Percentiles rank a stretch among this genome's conserved stretches.
These are phyloP conservation scores for Heterobasidion occidentale DNA, from an alignment of 1,284 basidiomycete species.

Conservation along the genomic window DNA sequence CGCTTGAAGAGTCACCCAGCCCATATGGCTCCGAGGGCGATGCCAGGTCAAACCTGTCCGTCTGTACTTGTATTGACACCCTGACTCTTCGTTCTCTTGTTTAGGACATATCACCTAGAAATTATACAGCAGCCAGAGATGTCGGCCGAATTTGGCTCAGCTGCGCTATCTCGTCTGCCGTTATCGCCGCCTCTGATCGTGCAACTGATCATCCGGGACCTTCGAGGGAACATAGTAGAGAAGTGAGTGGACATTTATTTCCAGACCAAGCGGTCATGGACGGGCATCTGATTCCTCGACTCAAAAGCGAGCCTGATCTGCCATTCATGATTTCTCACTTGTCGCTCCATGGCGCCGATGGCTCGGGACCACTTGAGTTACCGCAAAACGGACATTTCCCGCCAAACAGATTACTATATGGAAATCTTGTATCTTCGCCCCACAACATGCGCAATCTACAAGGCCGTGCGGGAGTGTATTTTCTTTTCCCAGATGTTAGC, in stretches of 20 bases:
- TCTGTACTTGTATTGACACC: background rate
- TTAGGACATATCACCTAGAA: constrained; percentile 65
- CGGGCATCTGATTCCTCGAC: constrained; percentile 14
- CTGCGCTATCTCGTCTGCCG: constrained; percentile 72
- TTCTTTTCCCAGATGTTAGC: constrained; percentile 86
- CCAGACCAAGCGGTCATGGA: background rate
- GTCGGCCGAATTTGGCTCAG: constrained; percentile 72
- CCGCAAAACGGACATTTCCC: constrained; percentile 33
- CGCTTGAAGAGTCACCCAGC: constrained; percentile 6
- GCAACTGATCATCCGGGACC: constrained; percentile 67
- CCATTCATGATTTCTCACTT: constrained; percentile 80
- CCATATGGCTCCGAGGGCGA: constrained; percentile 5
- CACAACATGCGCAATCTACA: constrained; percentile 71
- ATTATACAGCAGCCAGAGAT: constrained; percentile 75
- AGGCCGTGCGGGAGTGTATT: constrained; percentile 74
- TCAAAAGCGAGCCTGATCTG: constrained; percentile 64
- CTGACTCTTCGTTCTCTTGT: background rate
- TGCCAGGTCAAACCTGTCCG: constrained; percentile 6
- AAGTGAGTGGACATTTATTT: constrained; percentile 39
- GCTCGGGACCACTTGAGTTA: constrained; percentile 42
- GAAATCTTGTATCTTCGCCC: constrained; percentile 76
- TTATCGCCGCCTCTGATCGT: constrained; percentile 76
- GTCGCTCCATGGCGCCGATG: constrained; percentile 61
- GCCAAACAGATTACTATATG: constrained; percentile 65
- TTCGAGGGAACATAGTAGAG: constrained; percentile 53